These are phyloP conservation scores for Claviceps pazoutovae DNA, from an alignment of 2,329 filamentous ascomycete species.

Conservation along the genomic window DNA sequence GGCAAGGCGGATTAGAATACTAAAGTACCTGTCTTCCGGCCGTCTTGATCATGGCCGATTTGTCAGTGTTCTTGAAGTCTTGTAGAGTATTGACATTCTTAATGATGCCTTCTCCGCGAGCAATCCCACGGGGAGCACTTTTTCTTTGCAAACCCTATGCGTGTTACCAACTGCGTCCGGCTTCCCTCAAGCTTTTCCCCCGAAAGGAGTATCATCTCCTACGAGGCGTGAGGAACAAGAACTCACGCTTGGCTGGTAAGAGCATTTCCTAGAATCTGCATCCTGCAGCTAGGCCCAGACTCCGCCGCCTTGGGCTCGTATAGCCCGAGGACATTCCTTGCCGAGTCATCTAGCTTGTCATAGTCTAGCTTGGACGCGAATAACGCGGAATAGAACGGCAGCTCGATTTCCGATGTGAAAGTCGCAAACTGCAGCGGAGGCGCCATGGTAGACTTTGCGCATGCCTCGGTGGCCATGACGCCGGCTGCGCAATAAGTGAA, in stretches of 20 bases:
- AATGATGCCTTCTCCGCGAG: constrained; percentile 83
- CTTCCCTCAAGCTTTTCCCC: too few relatives aligned
- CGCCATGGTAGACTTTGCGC: constrained; percentile 30
- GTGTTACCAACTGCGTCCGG: neutral
- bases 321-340: constrained; percentile 69
- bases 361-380: constrained; percentile 89
- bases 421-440: constrained; percentile 57
- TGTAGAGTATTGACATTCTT: constrained; percentile 95
- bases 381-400: constrained; percentile 89
- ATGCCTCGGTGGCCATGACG: neutral
- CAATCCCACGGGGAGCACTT: constrained; percentile 55
- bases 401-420: constrained; percentile 86
- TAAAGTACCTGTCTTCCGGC: constrained; percentile 58
- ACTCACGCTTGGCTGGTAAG: constrained; percentile 71
- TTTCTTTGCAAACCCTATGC: constrained; percentile 24
- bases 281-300: constrained; percentile 65
- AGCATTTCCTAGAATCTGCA: constrained; percentile 82
- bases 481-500: neutral
- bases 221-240: neutral
- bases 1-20: neutral
- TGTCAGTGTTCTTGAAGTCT: constrained; percentile 77
- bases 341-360: constrained; percentile 91
- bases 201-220: neutral
- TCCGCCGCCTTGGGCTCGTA: constrained; percentile 73
- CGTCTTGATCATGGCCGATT: constrained; percentile 60